Conservation (phyloP, 1,139 yeast species). For the Williopsis jadinii region DNA sequence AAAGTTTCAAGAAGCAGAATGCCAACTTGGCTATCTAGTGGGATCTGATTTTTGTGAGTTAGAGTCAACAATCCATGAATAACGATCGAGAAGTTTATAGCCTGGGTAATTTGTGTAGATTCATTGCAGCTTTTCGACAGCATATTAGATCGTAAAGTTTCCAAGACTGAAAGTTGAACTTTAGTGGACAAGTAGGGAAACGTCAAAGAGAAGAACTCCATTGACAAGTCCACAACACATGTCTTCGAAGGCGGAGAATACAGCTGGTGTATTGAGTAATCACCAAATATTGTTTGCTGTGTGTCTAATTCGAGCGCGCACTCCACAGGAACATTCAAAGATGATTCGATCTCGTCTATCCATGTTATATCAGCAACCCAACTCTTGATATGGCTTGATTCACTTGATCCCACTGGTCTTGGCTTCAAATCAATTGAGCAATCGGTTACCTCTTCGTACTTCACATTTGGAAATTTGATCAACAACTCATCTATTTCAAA, state of each 20-base stretch:
- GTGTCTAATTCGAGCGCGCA: constrained; percentile 35
- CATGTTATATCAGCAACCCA: constrained; percentile 27
- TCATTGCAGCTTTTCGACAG: constrained; percentile 28
- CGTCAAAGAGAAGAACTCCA: constrained; percentile 64
- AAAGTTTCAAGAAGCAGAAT: constrained; percentile 51
- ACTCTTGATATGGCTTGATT: constrained; percentile 18
- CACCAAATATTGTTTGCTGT: constrained; percentile 25
- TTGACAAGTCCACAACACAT: constrained; percentile 66
- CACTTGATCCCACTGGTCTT: constrained; percentile 9
- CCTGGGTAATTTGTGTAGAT: constrained; percentile 43
- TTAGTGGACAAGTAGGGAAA: constrained; percentile 73
- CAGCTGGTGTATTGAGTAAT: constrained; percentile 22
- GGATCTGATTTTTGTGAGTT: constrained; percentile 7
- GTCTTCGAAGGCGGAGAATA: constrained; percentile 36
- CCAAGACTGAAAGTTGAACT: constrained; percentile 80
- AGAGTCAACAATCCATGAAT: constrained; percentile 47
- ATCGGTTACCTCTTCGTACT: constrained; percentile 4
- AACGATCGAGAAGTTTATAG: constrained; percentile 57
- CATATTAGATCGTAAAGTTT: constrained; percentile 59
- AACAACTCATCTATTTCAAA: constrained; percentile 29
- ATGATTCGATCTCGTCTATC: constrained; percentile 29
- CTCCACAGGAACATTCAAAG: constrained; percentile 29
- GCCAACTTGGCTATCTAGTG: constrained; percentile 32
- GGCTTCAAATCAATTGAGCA: constrained; percentile 15
- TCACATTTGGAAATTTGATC: constrained; percentile 19